These are phyloP conservation scores for Irpex lacteus DNA, from an alignment of 1,284 basidiomycete species.

Conservation along the genomic window DNA sequence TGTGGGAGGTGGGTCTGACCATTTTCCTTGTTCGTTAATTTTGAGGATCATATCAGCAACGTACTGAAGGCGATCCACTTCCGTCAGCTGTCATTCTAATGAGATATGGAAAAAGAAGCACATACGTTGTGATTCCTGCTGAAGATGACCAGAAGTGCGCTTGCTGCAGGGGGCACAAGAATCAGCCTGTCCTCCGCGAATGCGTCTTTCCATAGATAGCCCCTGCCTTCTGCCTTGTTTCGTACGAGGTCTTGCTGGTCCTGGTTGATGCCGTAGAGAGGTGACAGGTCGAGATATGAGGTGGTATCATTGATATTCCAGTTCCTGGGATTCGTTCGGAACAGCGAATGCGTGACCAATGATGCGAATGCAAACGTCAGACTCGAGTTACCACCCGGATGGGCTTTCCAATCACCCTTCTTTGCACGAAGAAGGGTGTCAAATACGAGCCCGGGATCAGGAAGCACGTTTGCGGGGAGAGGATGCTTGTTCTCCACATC, in stretches of 20 bases:
- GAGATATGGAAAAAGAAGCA: background rate
- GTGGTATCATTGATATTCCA: constrained; percentile 61
- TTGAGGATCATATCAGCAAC: constrained; percentile 65
- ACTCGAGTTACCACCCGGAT: constrained; percentile 54
- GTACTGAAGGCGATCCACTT: constrained; percentile 41
- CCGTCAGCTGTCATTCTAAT: background rate
- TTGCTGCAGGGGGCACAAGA: constrained; percentile 61
- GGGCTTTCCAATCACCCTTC: constrained; percentile 31
- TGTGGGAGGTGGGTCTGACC: constrained; percentile 29
- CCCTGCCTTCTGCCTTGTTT: constrained; percentile 15
- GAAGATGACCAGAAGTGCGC: constrained; percentile 66
- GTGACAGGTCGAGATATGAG: constrained; percentile 74
- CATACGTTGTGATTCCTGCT: constrained; percentile 69
- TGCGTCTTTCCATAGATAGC: constrained; percentile 14
- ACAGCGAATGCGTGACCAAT: constrained; percentile 69
- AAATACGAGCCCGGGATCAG: constrained; percentile 69
- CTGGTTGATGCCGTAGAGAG: constrained; percentile 58
- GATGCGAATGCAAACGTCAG: constrained; percentile 77
- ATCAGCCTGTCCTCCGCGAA: constrained; percentile 18
- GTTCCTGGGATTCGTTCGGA: constrained; percentile 55
- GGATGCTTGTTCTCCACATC: constrained; percentile 57
- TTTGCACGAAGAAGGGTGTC: constrained; percentile 63
- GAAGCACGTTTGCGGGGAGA: constrained; percentile 47
- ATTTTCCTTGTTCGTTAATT: constrained; percentile 61
- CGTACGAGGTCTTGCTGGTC: constrained; percentile 18